Evolutionary conservation across 192 early-diverging fungal species (phyloP), one percentile per base, ranked within the genome.

Genomic region (Oehlia diaphana): DNA sequence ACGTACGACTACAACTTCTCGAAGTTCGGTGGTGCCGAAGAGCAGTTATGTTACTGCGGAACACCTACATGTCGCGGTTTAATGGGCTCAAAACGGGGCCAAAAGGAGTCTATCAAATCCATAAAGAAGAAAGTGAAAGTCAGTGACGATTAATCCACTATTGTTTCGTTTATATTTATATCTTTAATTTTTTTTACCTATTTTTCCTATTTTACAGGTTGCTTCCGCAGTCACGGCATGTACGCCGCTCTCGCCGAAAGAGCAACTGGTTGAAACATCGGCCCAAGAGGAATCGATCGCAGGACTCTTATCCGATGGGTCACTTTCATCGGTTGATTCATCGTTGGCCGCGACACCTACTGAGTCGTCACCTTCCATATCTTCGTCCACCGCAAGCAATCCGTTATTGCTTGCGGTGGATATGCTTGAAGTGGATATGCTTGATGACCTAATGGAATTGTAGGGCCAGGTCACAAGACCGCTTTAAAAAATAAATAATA

Each of bases 1-100:
- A 93, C 91, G 62, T 96, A 96, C 76, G 95, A 96, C 83, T 96
- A 96, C 79, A 90, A 91, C n/a, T 96, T 94, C 80, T 88, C 91
- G 13, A 80, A 85, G 0, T 95, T 92, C 82, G 90, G 90, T 49
- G 86, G 83, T n/a, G 86, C 88, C 37, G 79, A 91, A 81, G 79
- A 84, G 80, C 92, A 94, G 81, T 80, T 76, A 53, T 95, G 95
- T 81, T 84, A 89, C 21, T 96, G 95, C 82, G 93, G 91, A 0
- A 83, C 86, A 33, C 65, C 69, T 53, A 92, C 84, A 9, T 96
- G 95, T 78, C 82, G 93, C 26, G 94, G 94, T 67, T 82, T 82
- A 50, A 87, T 91, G 75, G 90, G 90, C 13, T 69, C 67, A n/a
- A 69, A 69, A 16, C 28, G 28, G 4, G 53, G 53, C 5, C 53